Evolutionary conservation across 345 rosid species (phyloP).

Genomic region (Microthlaspi erraticum): DNA sequence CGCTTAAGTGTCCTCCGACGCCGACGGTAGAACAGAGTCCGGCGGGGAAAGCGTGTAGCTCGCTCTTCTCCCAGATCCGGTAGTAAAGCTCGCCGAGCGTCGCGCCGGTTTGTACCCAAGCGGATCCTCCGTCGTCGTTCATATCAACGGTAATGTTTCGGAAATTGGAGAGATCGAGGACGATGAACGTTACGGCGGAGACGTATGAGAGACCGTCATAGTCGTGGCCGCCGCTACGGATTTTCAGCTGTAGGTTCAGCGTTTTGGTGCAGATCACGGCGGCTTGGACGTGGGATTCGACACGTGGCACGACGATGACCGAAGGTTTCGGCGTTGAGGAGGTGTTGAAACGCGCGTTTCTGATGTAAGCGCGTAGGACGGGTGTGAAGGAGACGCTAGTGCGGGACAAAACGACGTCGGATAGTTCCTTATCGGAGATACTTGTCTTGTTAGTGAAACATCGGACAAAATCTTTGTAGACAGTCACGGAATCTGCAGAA

Average conservation of each 20-base stretch:
- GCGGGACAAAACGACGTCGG: conserved; percentile 36
- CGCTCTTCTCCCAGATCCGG: conserved; percentile 51
- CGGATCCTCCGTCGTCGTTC: conserved; percentile 38
- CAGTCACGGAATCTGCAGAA: conserved; percentile 9
- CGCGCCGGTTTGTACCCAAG: conserved; percentile 61
- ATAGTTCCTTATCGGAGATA: neutral
- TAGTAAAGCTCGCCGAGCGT: conserved; percentile 56
- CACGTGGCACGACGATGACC: conserved; percentile 50
- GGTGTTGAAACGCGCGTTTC: conserved; percentile 54
- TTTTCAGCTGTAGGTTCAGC: conserved; percentile 46
- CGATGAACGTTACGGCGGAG: conserved; percentile 49
- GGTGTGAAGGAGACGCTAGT: conserved; percentile 35
- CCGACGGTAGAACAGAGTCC: conserved; percentile 57
- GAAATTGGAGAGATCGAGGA: conserved; percentile 56
- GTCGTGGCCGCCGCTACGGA: conserved; percentile 65
- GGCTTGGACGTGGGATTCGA: conserved; percentile 55
- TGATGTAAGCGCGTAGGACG: conserved; percentile 43
- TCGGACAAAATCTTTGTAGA: conserved; percentile 15
- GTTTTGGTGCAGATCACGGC: conserved; percentile 50
- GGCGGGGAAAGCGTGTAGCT: conserved; percentile 56
- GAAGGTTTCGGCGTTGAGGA: conserved; percentile 54
- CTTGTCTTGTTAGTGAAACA: conserved; percentile 30
- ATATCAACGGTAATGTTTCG: conserved; percentile 47
- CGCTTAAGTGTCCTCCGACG: conserved; percentile 55
- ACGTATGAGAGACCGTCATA: conserved; percentile 65